A percentile compares a stretch with the other conserved stretches of the same genome.
These are phyloP conservation scores for Erysimum cheiranthoides DNA, from an alignment of 345 rosid species.

Conservation along the genomic window DNA sequence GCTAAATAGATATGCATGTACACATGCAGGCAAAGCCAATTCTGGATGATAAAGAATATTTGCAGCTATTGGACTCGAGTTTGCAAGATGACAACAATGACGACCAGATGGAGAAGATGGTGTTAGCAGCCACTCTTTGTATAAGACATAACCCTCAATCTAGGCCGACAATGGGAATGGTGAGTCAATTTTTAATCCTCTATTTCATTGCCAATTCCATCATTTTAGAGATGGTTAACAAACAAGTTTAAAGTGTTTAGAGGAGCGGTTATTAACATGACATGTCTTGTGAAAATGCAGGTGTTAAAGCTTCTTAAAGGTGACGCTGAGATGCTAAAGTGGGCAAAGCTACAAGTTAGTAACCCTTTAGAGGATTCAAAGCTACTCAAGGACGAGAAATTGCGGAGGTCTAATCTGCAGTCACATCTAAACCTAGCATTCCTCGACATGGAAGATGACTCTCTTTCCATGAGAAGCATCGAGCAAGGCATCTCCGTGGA, in stretches of 20 bases:
- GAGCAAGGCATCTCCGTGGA: constrained; percentile 70
- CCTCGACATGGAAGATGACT: constrained; percentile 75
- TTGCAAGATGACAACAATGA: constrained; percentile 51
- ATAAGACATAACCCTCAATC: constrained; percentile 66
- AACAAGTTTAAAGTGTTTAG: not conserved
- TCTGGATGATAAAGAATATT: constrained; percentile 59
- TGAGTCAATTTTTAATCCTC: constrained; percentile 45
- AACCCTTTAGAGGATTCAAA: constrained; percentile 54
- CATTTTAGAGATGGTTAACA: constrained; percentile 5
- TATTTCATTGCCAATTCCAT: not conserved
- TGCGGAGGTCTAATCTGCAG: constrained; percentile 62
- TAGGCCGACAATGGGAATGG: constrained; percentile 77
- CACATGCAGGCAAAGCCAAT: constrained; percentile 76
- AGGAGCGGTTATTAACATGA: not conserved
- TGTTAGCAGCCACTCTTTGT: constrained; percentile 86
- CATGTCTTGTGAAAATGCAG: constrained; percentile 46
- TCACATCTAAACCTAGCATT: constrained; percentile 87
- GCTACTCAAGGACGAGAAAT: constrained; percentile 53
- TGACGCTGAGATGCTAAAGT: constrained; percentile 53
- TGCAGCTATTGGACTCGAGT: constrained; percentile 62
- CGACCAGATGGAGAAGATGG: constrained; percentile 74
- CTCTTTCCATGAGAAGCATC: constrained; percentile 64
- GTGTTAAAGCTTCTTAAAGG: constrained; percentile 80
- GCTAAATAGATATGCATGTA: constrained; percentile 11
- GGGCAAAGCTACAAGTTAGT: constrained; percentile 66